Evolutionary conservation across 495 filamentous ascomycete genomes (phyloP).

Genomic region (Lasiosphaeris hirsuta): DNA sequence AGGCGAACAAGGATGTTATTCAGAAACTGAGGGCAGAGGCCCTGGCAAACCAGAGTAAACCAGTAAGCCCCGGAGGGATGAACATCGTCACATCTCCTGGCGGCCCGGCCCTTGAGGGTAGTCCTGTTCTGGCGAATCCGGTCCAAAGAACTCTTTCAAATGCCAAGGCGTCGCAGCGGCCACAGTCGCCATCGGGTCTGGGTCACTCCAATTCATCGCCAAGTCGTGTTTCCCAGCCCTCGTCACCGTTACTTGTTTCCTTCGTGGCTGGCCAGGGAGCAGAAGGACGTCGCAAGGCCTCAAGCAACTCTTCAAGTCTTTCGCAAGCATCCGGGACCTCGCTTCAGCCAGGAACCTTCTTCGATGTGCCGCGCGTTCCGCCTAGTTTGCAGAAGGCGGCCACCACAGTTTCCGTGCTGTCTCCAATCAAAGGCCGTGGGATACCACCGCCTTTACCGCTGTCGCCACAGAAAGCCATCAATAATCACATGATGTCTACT

Average conservation of each 20-base stretch:
- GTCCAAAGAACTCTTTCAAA: conserved; percentile 80
- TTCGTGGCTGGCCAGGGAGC: conserved; percentile 71
- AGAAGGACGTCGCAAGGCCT: conserved; percentile 59
- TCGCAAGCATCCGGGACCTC: conserved; percentile 73
- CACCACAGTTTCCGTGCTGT: conserved; percentile 61
- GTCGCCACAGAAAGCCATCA: conserved; percentile 46
- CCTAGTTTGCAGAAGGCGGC: conserved; percentile 57
- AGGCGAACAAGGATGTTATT: conserved; percentile 97
- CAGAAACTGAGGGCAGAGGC: conserved; percentile 91
- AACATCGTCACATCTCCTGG: conserved; percentile 40
- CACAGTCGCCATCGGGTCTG: conserved; percentile 76
- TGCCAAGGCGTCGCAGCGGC: conserved; percentile 69
- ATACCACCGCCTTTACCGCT: conserved; percentile 47
- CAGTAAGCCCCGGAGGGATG: conserved; percentile 39
- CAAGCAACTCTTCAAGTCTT: conserved; percentile 78
- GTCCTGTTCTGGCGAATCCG: conserved; percentile 73
- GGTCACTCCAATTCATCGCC: conserved; percentile 83
- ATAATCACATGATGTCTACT: conserved; percentile 36
- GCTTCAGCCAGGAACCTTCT: conserved; percentile 70
- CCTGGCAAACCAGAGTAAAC: conserved; percentile 61
- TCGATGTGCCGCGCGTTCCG: conserved; percentile 63
- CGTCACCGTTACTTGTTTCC: conserved; percentile 87
- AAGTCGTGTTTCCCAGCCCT: conserved; percentile 83
- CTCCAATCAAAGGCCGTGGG: conserved; percentile 72
- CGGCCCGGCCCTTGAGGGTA: conserved; percentile 72